Evolutionary conservation across 1,284 basidiomycete species (phyloP).

Genomic region (Golubevia pallescens): DNA sequence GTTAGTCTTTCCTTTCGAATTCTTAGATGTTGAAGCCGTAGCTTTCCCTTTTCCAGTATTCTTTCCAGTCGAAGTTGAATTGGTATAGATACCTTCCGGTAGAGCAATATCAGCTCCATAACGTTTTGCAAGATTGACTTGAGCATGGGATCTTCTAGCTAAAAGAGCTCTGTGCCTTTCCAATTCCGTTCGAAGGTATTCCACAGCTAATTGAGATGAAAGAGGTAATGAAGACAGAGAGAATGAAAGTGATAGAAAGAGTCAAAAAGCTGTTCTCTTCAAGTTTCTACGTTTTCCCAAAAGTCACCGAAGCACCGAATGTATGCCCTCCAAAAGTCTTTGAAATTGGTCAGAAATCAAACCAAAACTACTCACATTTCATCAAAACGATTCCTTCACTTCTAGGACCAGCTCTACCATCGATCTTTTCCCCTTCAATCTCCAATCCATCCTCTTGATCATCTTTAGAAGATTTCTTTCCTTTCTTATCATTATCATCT

Average conservation of each 20-base stretch:
- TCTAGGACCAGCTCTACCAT: conserved; percentile 33
- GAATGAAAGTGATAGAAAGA: neutral
- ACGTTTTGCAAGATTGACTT: conserved; percentile 20
- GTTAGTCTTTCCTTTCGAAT: neutral
- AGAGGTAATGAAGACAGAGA: conserved; percentile 1
- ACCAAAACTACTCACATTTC: conserved; percentile 14
- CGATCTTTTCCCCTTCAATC: conserved; percentile 29
- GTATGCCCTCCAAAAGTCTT: neutral
- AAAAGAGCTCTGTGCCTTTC: conserved; percentile 25
- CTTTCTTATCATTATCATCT: conserved; percentile 1
- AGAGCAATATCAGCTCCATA: conserved; percentile 12
- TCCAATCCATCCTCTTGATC: conserved; percentile 4
- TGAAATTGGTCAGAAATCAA: neutral
- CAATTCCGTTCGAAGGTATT: conserved; percentile 22
- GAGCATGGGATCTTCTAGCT: conserved; percentile 25
- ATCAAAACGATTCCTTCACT: conserved; percentile 43
- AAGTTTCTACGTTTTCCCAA: too few relatives aligned
- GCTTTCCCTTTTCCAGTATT: neutral
- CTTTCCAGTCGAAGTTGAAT: neutral
- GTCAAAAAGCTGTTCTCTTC: neutral
- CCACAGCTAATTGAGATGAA: conserved; percentile 10
- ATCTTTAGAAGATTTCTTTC: neutral
- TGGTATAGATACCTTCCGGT: neutral
- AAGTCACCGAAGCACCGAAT: neutral
- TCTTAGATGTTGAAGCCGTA: neutral